Evolutionary conservation across 2,329 filamentous ascomycete genomes (phyloP), one percentile per base, ranked within the genome.

Genomic region (Fusarium redolens): DNA sequence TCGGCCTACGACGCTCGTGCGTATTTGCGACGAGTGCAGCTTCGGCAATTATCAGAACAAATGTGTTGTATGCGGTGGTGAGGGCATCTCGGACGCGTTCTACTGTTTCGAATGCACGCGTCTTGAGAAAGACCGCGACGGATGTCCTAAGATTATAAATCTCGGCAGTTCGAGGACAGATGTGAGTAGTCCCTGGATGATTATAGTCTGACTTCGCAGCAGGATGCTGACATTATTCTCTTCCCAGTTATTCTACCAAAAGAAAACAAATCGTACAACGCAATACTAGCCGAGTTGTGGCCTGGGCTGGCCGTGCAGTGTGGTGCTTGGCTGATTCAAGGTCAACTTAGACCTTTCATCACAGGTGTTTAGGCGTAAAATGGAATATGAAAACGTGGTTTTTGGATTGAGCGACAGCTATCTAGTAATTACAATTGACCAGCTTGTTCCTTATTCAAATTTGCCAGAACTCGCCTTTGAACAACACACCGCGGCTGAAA

Each of bases 21-120:
- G 96, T 80, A 98, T 99, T 86, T 99, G 96, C 87, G 96, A 99
- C 86, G 96, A 99, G 86, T 99, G 96, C 88, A 95, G 93, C 82
- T 99, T 99, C 83, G 96, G 96, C 81, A 99, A 99, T 88, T 99
- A 98, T 87, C 96, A 98, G 86, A 99, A 99, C 87, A 99, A 99
- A 84, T 99, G 96, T 82, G 95, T 99, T 76, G 96, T 99, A 47
- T 99, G 96, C 84, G 96, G 96, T 82, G 96, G 96, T 78, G 96
- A 98, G 85, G 96, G 96, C 35, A 99, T 99, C 82, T 96, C 93
- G 38, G 96, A 99, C 82, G 96, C 96, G 55, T 98, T 98, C 84
- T 99, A 99, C 86, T 99, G 96, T 87, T 98, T 98, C 81, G 96
- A 99, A 85, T 99, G 96, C 82, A 99, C 96, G 66, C 90, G 96